These are phyloP conservation scores for Silene uniflora DNA, from an alignment of 148 eudicot genomes.

Conservation along the genomic window DNA sequence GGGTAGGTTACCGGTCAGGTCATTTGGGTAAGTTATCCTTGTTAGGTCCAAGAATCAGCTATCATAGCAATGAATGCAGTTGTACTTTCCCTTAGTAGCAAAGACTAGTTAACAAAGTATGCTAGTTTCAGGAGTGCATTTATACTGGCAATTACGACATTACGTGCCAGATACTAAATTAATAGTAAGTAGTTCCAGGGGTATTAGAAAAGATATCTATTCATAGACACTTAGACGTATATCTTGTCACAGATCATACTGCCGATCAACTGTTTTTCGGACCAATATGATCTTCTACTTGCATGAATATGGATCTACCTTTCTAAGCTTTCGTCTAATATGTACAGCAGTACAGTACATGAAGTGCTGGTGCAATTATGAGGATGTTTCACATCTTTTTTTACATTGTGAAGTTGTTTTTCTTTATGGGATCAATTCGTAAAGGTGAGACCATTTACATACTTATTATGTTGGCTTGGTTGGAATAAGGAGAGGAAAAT, in stretches of 20 bases:
- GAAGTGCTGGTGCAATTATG: background rate
- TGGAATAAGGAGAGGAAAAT: background rate
- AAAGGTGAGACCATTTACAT: background rate
- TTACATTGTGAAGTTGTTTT: background rate
- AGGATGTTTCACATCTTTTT: background rate
- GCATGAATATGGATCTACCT: background rate
- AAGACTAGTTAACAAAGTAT: background rate
- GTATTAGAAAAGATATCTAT: background rate
- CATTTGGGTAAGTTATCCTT: background rate
- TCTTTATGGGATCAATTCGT: background rate
- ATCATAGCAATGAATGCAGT: background rate
- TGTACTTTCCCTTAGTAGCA: background rate
- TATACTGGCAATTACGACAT: background rate
- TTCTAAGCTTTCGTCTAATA: background rate
- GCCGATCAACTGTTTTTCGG: background rate
- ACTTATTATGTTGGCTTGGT: background rate
- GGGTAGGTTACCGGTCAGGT: background rate
- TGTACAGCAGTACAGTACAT: background rate
- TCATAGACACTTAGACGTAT: background rate
- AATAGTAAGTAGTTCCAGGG: background rate
- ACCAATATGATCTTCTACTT: background rate
- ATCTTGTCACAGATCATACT: background rate
- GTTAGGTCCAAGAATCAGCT: background rate
- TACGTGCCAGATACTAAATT: background rate
- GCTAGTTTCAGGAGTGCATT: background rate